Evolutionary conservation across 148 eudicot genomes (phyloP).

Genomic region (Fallopia convolvulus): DNA sequence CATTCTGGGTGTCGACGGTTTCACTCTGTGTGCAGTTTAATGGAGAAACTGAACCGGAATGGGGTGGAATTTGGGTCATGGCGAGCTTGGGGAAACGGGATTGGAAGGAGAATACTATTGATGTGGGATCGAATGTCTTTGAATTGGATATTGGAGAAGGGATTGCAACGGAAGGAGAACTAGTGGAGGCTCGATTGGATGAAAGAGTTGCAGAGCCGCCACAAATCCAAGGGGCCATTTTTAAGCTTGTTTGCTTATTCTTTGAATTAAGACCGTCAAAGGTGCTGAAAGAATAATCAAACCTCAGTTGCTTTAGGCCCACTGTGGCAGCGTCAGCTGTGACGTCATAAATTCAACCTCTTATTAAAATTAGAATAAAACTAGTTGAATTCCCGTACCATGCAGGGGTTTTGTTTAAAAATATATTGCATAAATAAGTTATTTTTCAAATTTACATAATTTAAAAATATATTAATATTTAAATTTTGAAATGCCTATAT

Average conservation of each 20-base stretch:
- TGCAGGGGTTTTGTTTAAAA: no score
- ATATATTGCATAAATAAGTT: no score
- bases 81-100: constrained; percentile 3
- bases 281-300: neutral
- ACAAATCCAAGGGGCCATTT: constrained; percentile 2
- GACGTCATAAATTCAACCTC: neutral
- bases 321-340: neutral
- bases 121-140: neutral
- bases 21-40: constrained; percentile 24
- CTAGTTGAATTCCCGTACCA: no score
- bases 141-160: neutral
- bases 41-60: constrained; percentile 14
- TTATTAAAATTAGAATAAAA: neutral
- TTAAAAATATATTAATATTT: no score
- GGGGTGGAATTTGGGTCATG: constrained; percentile 23
- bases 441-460: no score
- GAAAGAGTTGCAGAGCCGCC: neutral
- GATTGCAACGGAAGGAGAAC: neutral
- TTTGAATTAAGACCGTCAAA: neutral
- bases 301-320: neutral
- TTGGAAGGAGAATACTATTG: neutral
- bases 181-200: neutral
- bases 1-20: constrained; percentile 18
- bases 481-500: no score
- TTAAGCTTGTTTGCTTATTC: neutral